Evolutionary conservation across 345 rosid species (phyloP), one percentile per base, ranked within the genome.

Genomic region (Eucalyptus marginata): DNA sequence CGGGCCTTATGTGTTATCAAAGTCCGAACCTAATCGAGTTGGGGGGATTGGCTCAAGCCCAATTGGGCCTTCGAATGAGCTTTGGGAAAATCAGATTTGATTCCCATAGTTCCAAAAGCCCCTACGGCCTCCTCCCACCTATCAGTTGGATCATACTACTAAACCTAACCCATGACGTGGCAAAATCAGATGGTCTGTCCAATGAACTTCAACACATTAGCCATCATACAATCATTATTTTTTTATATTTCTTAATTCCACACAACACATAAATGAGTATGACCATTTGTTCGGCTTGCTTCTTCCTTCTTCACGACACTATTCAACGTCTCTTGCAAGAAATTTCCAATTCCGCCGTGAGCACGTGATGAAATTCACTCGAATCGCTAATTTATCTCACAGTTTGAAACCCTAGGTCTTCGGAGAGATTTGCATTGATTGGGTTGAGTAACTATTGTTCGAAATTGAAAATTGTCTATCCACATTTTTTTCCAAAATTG

Each of bases 321-420:
- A 58, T 58, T 24, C n/a, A 58, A 24, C 0, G 0, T 58, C 64
- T 58, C 64, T 58, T 0, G 6, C 64, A 58, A 58, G 64, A 40
- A 40, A 40, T 58, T 58, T 24, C 3, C 10, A 52, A 52, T 52
- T 20, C 58, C 0, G 10, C 25, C 0, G 4, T 49, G 58, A 52
- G 58, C 58, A 52, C 4, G 1, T 0, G 1, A 8, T 18, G 58
- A 52, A 52, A 20, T 52, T 52, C 24, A 52, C 10, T 52, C 2
- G 1, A 18, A 52, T 52, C 4, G 18, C 58, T 52, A 52, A 52
- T 17, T 52, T 52, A 52, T 52, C 25, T 52, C 24, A 20, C 0
- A 18, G 9, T 52, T 52, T 0, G 25, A 52, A 52, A 20, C 2
- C 7, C 58, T 18, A 52, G 10, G 9, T 52, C 58, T 52, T 52